phyloP scores from a whole-genome alignment of 139 green algal species.

The Tetradesmus lagerheimii region DNA sequence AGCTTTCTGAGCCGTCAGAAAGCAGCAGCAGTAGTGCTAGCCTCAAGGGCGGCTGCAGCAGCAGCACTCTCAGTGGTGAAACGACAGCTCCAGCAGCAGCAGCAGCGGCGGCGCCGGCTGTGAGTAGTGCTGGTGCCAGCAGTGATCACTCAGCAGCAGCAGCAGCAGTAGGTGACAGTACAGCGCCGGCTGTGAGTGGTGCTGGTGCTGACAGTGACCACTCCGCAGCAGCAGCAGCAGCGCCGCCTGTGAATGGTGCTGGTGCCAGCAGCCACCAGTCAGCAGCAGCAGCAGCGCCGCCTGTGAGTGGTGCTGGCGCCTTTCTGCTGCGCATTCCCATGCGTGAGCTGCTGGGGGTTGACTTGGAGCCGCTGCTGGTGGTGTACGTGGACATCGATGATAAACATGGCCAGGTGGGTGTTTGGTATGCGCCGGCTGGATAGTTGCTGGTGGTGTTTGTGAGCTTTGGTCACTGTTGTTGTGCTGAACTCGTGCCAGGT shows the following conservation, averaged over 20 bases:
- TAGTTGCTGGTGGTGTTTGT: too few relatives aligned
- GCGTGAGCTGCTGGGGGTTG: constrained; percentile 55
- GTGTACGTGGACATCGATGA: constrained; percentile 58
- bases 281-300: background rate
- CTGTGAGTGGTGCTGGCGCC: background rate
- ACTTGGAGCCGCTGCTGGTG: constrained; percentile 56
- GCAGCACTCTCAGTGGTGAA: background rate
- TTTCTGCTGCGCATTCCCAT: constrained; percentile 65
- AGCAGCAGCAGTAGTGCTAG: background rate
- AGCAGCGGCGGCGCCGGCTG: too few relatives aligned
- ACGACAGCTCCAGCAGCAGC: background rate
- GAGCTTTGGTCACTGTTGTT: too few relatives aligned
- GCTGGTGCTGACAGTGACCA: background rate
- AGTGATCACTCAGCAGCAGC: background rate
- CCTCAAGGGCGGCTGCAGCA: background rate
- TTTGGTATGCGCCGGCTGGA: background rate
- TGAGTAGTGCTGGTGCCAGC: too few relatives aligned
- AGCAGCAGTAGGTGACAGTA: background rate
- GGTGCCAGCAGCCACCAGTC: background rate
- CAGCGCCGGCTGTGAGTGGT: too few relatives aligned
- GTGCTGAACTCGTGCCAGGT: background rate
- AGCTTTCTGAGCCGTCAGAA: background rate
- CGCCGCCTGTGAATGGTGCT: too few relatives aligned
- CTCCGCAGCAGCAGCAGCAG: background rate
- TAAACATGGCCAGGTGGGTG: constrained; percentile 45